A percentile compares a stretch with the other conserved stretches of the same genome.
Evolutionary conservation across 139 green algal genomes (phyloP).

Genomic region (Spirogloea muscicola): DNA sequence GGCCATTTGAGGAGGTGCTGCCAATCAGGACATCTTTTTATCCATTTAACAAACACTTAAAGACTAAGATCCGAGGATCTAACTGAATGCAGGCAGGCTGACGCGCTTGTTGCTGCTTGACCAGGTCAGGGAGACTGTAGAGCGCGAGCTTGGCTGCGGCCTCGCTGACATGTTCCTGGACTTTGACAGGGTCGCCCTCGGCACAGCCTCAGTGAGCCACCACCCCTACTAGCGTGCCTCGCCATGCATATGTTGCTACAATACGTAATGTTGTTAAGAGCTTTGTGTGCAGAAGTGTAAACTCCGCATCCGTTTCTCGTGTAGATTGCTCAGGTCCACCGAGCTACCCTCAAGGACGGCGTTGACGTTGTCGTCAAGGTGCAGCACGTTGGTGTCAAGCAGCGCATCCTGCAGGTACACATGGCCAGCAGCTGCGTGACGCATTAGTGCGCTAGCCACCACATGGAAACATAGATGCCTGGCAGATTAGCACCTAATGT

Average conservation of each 20-base stretch:
- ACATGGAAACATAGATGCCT: no score
- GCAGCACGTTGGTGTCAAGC: constrained; percentile 85
- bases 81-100: background rate
- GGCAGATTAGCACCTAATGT: no score
- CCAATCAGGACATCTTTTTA: constrained; percentile 11
- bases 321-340: constrained; percentile 69
- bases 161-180: constrained; percentile 70
- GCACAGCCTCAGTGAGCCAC: constrained; percentile 64
- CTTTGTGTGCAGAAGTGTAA: background rate
- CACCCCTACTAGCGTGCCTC: background rate
- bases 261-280: background rate
- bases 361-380: constrained; percentile 94
- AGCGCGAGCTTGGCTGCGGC: constrained; percentile 67
- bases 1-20: constrained; percentile 62
- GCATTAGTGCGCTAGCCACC: no score
- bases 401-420: constrained; percentile 48
- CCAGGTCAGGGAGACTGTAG: constrained; percentile 51
- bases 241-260: background rate
- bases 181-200: constrained; percentile 82
- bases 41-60: background rate
- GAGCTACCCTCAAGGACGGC: constrained; percentile 61
- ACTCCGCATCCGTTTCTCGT: background rate
- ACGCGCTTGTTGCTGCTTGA: background rate
- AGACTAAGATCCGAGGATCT: background rate
- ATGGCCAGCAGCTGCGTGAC: background rate